Conservation (phyloP, 148 eudicot genomes). For the Chenopodium quinoa region DNA sequence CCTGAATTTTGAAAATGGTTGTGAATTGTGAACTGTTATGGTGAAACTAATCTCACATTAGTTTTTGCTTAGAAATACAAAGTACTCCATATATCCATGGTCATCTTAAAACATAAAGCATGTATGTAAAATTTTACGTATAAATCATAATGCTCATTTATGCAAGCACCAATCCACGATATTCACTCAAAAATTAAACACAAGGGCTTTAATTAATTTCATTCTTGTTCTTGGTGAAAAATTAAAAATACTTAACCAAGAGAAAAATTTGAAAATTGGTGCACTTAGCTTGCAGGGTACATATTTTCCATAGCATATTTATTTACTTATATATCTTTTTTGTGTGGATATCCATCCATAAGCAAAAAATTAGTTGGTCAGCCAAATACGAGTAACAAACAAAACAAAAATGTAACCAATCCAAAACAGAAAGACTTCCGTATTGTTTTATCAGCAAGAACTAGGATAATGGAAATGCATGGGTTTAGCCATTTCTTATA, state of each 20-base stretch:
- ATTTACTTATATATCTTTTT: too few species aligned
- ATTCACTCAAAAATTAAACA: too few species aligned
- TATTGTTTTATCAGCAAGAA: background rate
- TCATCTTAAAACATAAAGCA: too few species aligned
- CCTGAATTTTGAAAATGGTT: too few species aligned
- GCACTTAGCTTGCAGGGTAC: background rate
- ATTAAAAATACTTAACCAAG: background rate
- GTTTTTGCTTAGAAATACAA: background rate
- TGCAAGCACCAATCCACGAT: too few species aligned
- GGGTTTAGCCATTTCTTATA: background rate
- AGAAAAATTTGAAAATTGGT: background rate
- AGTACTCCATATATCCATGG: too few species aligned
- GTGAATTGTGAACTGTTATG: too few species aligned
- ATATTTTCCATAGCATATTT: background rate
- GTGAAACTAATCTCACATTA: background rate
- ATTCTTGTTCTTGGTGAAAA: background rate
- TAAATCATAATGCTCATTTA: too few species aligned
- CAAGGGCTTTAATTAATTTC: too few species aligned
- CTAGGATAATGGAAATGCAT: background rate
- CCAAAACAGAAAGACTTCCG: background rate
- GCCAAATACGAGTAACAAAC: background rate
- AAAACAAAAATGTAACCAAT: background rate
- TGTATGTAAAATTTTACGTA: too few species aligned
- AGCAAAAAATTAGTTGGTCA: conserved; percentile 9
- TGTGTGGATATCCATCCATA: too few species aligned